Base-by-base conservation (phyloP, 768 basidiomycete genomes). In the Mycena belliarum region DNA sequence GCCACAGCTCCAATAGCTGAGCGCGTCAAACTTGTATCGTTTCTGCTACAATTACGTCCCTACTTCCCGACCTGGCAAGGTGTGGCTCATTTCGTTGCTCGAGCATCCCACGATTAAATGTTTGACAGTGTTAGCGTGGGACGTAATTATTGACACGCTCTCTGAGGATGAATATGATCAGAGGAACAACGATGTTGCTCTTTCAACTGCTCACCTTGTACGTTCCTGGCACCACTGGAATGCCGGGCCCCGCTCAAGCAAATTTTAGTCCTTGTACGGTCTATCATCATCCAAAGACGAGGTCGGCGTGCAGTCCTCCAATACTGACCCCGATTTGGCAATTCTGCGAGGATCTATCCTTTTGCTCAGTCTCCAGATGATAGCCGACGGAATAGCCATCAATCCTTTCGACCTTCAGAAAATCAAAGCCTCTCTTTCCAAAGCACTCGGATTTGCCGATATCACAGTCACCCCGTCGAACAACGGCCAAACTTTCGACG, bases 61-160 rank as follows among this genome's bases (percentile, higher is more conserved):
- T 81, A 88, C 70, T 87, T 90, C 69, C 80, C 87, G 18, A 68
- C 62, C 15, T 91, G 89, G 89, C 75, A 76, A 79, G 77, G 89
- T 88, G 62, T 49, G 69, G 52, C 18, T 14, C 21, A 11, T 9
- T 6, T 25, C 6, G 28, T 32, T 54, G 33, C 16, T 44, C 23
- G 18, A 38, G 23, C 15, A 9, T 25, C 24, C n/a, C 24, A 32
- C n/a, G 38, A 23, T 54, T n/a, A 23, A 23, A 44, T 43, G n/a
- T 26, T 38, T 20, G 20, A 2, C 54, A 90, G 88, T 89, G 33
- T 68, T 91, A 14, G 81, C 83, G 0, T 91, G 88, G 88, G 76
- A 80, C 26, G 75, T 75, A 24, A 78, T 91, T 26, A 70, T 86
- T 42, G 85, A 86, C 60, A 74, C 79, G 0, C 72, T 89, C 15